A percentile compares a stretch with the other conserved stretches of the same genome.
phyloP scores from a whole-genome alignment of 2,329 filamentous ascomycete species.

The Cercospora zeina region DNA sequence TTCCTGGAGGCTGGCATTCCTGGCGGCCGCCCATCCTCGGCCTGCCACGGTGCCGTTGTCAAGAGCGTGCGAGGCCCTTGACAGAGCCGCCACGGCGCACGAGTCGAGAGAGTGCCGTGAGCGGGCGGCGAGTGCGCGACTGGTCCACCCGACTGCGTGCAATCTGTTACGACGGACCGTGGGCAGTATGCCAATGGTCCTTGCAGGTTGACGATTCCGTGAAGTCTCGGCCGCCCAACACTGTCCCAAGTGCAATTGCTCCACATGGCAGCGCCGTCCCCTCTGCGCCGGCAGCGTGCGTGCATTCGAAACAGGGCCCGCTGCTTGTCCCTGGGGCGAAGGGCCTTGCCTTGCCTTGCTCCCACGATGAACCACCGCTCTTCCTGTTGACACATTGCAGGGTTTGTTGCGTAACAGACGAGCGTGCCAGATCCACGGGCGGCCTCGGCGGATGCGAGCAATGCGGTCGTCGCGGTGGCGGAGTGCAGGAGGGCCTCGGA shows the following conservation, averaged over 20 bases:
- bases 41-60: background rate
- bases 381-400: conserved; percentile 26
- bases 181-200: conserved; percentile 16
- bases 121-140: background rate
- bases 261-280: background rate
- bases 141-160: conserved; percentile 9
- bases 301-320: conserved; percentile 5
- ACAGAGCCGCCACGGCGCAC: background rate
- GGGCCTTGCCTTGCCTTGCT: background rate
- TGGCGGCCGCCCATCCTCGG: background rate
- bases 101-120: background rate
- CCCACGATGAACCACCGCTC: conserved; percentile 10
- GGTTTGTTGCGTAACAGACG: conserved; percentile 13
- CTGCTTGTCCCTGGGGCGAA: background rate
- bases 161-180: conserved; percentile 11
- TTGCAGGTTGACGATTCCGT: conserved; percentile 22
- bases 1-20: background rate
- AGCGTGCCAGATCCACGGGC: conserved; percentile 9
- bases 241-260: background rate
- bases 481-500: background rate
- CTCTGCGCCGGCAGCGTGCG: background rate
- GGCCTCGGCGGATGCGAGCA: background rate
- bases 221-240: conserved; percentile 6
- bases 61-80: background rate
- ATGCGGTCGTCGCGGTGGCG: background rate